Base-by-base conservation (phyloP, 169 alveolate species). In the Plasmodium knowlesi region DNA sequence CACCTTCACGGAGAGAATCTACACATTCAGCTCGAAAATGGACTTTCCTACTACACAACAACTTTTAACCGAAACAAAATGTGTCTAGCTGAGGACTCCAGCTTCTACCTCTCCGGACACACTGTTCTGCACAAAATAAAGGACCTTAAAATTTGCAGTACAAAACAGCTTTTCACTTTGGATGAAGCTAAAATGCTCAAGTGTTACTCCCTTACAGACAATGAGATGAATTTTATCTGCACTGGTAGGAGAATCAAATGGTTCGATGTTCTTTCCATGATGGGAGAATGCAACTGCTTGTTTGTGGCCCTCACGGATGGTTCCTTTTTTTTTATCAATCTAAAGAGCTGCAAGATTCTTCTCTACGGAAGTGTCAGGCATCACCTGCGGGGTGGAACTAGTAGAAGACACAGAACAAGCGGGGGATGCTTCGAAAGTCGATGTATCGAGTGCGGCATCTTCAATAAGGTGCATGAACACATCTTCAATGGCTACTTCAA, bases 401-500 rank as follows among this genome's bases (percentile, higher is more conserved):
- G n/a, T 2, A 6, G 72, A 54, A 54, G 19, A 61, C 9, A 32
- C 25, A 32, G 74, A 73, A 14, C n/a, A 43, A 22, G 57, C 5
- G 25, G 1, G 43, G 61, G 61, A 0, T 10, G 0, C 6, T 14
- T 3, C 3, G 61, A 43, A 81, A 25, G 61, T 19, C 30, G 67
- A 1, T 67, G n/a, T 19, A 86, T 86, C 32, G 86, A 86, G 28
- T 54, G 61, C 41, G 80, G 71, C 28, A 3, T 74, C 67, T 86
- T 86, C 43, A 86, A 86, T 25, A 73, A 76, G 43, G 28, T 86
- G n/a, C 53, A 86, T 30, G 93, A 86, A 19, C n/a, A 73, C 67
- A 70, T 86, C 5, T 54, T 46, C 8, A 86, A 86, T 76, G 93
- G 93, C 3, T 86, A 53, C 30, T 86, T 86, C 30, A 74, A 86